These are phyloP conservation scores for Colletotrichum neosansevieriae DNA, from an alignment of 2,329 filamentous ascomycete genomes.

Conservation along the genomic window DNA sequence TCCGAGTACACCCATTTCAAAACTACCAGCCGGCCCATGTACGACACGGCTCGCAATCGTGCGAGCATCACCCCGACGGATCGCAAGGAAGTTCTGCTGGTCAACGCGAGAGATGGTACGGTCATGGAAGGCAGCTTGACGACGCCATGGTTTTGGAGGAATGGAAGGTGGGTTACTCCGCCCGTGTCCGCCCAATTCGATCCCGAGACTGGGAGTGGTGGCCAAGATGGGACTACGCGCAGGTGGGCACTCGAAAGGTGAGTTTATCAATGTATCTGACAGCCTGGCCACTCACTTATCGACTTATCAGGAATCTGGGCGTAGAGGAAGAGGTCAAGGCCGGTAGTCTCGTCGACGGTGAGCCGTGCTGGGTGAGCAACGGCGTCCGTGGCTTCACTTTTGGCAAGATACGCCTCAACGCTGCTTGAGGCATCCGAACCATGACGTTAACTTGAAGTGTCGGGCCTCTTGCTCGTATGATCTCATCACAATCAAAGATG, in stretches of 20 bases:
- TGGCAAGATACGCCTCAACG: constrained; percentile 54
- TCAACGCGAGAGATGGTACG: constrained; percentile 69
- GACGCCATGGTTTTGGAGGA: constrained; percentile 83
- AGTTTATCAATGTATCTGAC: constrained; percentile 39
- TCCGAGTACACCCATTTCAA: constrained; percentile 86
- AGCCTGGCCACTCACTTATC: background rate
- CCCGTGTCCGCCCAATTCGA: constrained; percentile 62
- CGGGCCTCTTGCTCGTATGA: background rate
- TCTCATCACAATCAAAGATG: background rate
- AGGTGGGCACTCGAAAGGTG: constrained; percentile 83
- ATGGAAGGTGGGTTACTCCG: constrained; percentile 84
- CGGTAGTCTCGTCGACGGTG: constrained; percentile 74
- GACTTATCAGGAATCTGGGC: constrained; percentile 64
- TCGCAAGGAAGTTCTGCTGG: constrained; percentile 79
- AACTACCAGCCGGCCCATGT: constrained; percentile 80
- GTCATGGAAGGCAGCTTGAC: constrained; percentile 90
- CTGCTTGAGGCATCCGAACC: background rate
- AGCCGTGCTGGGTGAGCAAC: constrained; percentile 90
- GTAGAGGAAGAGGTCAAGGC: constrained; percentile 72
- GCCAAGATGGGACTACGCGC: constrained; percentile 84
- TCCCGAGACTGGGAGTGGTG: constrained; percentile 69
- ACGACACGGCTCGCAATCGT: constrained; percentile 76
- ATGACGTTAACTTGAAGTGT: background rate
- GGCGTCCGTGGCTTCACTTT: constrained; percentile 82
- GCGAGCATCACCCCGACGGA: constrained; percentile 65